Base-by-base conservation (phyloP, 148 eudicot species). In the Arbutus unedo region DNA sequence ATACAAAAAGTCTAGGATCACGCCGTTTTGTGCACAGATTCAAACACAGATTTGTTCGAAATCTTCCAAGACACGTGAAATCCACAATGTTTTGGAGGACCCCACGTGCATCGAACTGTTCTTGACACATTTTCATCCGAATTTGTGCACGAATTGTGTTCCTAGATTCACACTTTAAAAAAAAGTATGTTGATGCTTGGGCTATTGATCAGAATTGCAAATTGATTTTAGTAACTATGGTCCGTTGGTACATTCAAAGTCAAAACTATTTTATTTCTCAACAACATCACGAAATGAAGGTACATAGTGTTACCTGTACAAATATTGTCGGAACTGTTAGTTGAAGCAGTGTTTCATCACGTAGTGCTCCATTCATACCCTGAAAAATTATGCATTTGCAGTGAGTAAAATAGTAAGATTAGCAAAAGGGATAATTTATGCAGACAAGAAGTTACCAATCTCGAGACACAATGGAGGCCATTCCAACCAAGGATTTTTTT, bases 271-370 rank as follows among this genome's bases (percentile, higher is more conserved):
- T 31, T 31, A 31, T 31, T 31, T 31, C 38, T 31, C 38, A 66
- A 11, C 23, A 25, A 66, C 71, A 60, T 44, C 67, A 62, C 21
- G 64, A 8, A 14, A 38, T 38, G 64, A 41, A 60, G 68, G 62
- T 11, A 72, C 8, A 13, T 62, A 48, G 66, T 71, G 71, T 77
- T 81, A 92, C 96, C 97, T 95, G 98, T 81, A 95, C 92, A 91
- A 93, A 95, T 87, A 95, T 88, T 55, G 89, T 83, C n/a, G 98
- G 97, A 78, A 89, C 87, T 16, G 81, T 67, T 79, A 93, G 91
- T 82, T 92, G 88, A 81, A 91, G 80, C 87, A 95, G 77, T 83
- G 91, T 86, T 82, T 90, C 94, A 79, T 95, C 96, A 64, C 93
- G 85, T 21, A 88, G 72, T 53, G 90, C 92, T 73, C 96, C 97